Evolutionary conservation across 1,139 yeast genomes (phyloP).

Genomic region (Pichia sp.): DNA sequence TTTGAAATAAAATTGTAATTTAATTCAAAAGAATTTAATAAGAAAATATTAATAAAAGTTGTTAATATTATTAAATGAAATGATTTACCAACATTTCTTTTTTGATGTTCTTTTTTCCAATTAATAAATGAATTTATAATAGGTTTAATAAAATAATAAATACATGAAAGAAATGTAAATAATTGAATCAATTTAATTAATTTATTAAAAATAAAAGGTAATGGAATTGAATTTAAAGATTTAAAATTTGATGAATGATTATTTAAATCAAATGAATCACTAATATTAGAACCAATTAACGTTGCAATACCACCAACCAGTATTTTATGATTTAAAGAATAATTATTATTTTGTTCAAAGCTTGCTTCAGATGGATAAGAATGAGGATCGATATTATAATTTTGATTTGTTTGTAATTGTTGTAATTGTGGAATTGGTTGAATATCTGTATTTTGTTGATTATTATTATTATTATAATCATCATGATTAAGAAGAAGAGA

Average conservation of each 20-base stretch:
- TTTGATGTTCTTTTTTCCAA: constrained; percentile 1
- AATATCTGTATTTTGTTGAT: not conserved
- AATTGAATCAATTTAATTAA: constrained; percentile 6
- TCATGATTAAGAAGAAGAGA: not conserved
- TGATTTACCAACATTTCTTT: not conserved
- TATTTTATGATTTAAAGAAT: constrained; percentile 20
- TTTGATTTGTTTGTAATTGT: not conserved
- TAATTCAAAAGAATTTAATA: not conserved
- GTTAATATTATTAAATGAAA: not conserved
- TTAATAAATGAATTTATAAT: not conserved
- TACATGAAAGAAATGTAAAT: constrained; percentile 9
- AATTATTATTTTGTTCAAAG: constrained; percentile 7
- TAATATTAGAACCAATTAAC: constrained; percentile 26
- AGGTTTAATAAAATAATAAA: constrained; percentile 11
- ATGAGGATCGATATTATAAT: not conserved
- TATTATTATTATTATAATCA: constrained; percentile 1
- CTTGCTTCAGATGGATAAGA: not conserved
- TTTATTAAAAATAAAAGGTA: constrained; percentile 2
- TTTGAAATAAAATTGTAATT: too few relatives aligned
- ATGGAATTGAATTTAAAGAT: constrained; percentile 5
- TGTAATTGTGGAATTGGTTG: not conserved
- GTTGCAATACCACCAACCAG: constrained; percentile 31
- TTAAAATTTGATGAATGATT: constrained; percentile 7
- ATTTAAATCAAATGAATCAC: constrained; percentile 9
- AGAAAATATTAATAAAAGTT: not conserved